Conservation (phyloP, 2,329 filamentous ascomycete genomes). For the Aspergillus sp. region DNA sequence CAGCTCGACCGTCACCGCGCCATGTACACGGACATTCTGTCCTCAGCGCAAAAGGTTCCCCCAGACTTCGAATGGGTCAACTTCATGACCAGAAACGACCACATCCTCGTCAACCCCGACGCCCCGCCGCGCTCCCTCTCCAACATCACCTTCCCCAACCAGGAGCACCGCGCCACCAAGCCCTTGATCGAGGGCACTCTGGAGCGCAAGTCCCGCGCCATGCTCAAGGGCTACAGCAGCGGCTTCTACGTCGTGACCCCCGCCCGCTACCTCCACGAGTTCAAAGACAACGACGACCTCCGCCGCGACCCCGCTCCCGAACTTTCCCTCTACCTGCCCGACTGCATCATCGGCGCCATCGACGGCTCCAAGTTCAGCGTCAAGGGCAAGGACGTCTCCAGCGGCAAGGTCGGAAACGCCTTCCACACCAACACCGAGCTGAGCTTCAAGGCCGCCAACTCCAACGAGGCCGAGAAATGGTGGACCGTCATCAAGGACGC, state of each 20-base stretch:
- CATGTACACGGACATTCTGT: constrained; percentile 82
- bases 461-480: constrained; percentile 82
- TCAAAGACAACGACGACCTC: constrained; percentile 84
- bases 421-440: constrained; percentile 79
- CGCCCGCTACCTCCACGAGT: constrained; percentile 88
- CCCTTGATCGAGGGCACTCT: constrained; percentile 84
- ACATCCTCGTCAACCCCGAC: constrained; percentile 75
- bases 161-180: constrained; percentile 76
- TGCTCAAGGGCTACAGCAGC: constrained; percentile 74
- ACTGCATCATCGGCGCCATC: constrained; percentile 73
- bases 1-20: constrained; percentile 80
- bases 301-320: constrained; percentile 67
- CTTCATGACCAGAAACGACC: constrained; percentile 71
- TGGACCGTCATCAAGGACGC: constrained; percentile 65
- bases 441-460: constrained; percentile 81
- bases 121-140: constrained; percentile 72
- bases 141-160: constrained; percentile 81
- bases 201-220: constrained; percentile 86
- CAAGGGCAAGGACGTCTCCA: constrained; percentile 89
- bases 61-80: constrained; percentile 89
- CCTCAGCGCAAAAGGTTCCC: constrained; percentile 73
- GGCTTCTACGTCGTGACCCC: constrained; percentile 90
- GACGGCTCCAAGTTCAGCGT: constrained; percentile 85
- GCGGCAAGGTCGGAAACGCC: constrained; percentile 74
- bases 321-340: constrained; percentile 86